Evolutionary conservation across 306 rosid genomes (phyloP).

Genomic region (Mimosa pudica): DNA sequence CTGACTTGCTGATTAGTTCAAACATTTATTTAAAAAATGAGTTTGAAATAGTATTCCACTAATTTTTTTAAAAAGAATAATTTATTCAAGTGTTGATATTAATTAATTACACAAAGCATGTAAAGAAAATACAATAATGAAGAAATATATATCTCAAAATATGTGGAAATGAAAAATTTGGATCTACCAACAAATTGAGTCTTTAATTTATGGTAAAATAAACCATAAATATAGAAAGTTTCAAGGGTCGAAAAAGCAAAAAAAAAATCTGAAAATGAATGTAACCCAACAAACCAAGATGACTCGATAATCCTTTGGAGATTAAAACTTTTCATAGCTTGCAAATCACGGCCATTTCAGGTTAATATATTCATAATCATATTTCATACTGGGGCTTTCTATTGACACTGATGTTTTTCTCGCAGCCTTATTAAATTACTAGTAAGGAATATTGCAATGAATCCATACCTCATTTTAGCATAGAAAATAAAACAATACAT

Average conservation of each 20-base stretch:
- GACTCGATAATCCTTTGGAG: neutral
- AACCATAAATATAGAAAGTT: neutral
- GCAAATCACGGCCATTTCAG: neutral
- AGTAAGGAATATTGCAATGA: neutral
- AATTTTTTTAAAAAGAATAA: neutral
- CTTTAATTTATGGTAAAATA: neutral
- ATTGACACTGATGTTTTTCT: neutral
- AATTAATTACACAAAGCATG: neutral
- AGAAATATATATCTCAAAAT: neutral
- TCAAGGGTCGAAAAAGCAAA: neutral
- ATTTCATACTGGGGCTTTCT: neutral
- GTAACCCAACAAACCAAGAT: neutral
- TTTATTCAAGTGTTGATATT: neutral
- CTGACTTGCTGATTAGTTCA: neutral
- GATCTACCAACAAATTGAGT: neutral
- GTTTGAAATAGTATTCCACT: neutral
- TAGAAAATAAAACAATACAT: neutral
- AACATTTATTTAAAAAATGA: neutral
- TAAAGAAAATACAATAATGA: neutral
- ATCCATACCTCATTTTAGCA: neutral
- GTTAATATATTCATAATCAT: neutral
- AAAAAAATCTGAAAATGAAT: neutral
- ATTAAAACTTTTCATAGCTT: neutral
- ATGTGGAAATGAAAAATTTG: neutral
- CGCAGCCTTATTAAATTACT: neutral